These are phyloP conservation scores for Talaromyces sp. DNA, from an alignment of 2,329 filamentous ascomycete species.

Conservation along the genomic window DNA sequence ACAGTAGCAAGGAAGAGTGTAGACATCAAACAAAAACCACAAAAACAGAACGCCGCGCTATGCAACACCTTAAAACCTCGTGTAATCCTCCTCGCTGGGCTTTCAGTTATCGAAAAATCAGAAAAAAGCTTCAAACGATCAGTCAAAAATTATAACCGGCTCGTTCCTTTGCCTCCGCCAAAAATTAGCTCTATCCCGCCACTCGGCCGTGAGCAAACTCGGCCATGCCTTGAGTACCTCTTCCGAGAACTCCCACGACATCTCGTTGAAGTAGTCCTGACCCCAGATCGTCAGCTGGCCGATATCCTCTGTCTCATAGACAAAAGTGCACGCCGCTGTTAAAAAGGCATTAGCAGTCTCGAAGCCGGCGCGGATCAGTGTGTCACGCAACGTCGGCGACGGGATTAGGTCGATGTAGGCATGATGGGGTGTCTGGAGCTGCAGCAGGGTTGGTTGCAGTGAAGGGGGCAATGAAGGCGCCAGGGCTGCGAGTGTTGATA, in stretches of 20 bases:
- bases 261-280: conserved; percentile 36
- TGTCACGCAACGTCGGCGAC: conserved; percentile 34
- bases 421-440: conserved; percentile 36
- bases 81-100: not conserved
- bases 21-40: not conserved
- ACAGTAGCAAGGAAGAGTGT: not conserved
- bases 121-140: not conserved
- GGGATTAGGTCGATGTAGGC: conserved; percentile 39
- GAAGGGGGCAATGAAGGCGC: conserved; percentile 26
- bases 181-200: conserved; percentile 36
- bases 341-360: conserved; percentile 35
- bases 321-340: conserved; percentile 30
- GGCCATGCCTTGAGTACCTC: conserved; percentile 35
- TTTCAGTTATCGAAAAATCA: not conserved
- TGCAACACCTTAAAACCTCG: not conserved
- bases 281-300: conserved; percentile 41
- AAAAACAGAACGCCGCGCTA: not conserved
- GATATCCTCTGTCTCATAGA: conserved; percentile 29
- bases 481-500: conserved; percentile 21
- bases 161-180: conserved; percentile 36
- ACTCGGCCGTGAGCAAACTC: conserved; percentile 33
- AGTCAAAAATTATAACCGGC: conserved; percentile 14
- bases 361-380: conserved; percentile 27
- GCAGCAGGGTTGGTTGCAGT: conserved; percentile 33
- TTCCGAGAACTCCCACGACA: conserved; percentile 40